phyloP scores from a whole-genome alignment of 192 early-diverging fungal genomes.

The Coemansia brasiliensis region DNA sequence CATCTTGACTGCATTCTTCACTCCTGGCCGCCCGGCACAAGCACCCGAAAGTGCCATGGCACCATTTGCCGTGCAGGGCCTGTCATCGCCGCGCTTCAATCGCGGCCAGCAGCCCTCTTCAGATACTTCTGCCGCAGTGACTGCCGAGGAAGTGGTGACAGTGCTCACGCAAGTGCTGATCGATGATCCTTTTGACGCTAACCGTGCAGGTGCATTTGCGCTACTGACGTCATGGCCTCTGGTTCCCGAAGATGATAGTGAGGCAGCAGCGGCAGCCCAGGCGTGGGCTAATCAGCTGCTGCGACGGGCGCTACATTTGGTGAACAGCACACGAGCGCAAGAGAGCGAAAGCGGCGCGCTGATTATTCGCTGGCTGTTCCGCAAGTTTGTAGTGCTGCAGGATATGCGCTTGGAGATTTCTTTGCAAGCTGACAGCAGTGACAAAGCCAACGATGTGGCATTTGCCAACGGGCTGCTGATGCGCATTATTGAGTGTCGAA shows the following conservation, averaged over 20 bases:
- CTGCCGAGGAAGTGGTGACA: conserved; percentile 35
- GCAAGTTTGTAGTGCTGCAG: conserved; percentile 66
- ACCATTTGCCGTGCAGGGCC: conserved; percentile 23
- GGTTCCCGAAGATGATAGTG: conserved; percentile 59
- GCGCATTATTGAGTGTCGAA: conserved; percentile 19
- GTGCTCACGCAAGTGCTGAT: conserved; percentile 63
- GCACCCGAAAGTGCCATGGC: conserved; percentile 24
- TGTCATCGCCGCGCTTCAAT: conserved; percentile 31
- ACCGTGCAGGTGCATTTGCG: conserved; percentile 68
- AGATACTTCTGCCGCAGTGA: too few relatives aligned
- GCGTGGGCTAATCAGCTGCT: conserved; percentile 56
- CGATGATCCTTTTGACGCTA: conserved; percentile 73
- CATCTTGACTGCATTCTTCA: conserved; percentile 34
- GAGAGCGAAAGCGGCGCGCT: conserved; percentile 86
- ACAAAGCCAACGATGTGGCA: not conserved
- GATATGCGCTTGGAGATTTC: conserved; percentile 25
- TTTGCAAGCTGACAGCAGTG: not conserved
- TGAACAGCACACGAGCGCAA: conserved; percentile 68
- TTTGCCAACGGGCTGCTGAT: conserved; percentile 32
- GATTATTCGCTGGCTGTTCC: conserved; percentile 74
- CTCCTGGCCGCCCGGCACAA: conserved; percentile 19
- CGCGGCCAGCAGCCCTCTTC: too few relatives aligned
- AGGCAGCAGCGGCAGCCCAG: conserved; percentile 42
- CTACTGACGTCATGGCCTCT: conserved; percentile 69
- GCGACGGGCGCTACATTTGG: conserved; percentile 60